These are phyloP conservation scores for Purpureocillium takamizusanense DNA, from an alignment of 2,329 filamentous ascomycete species.

Conservation along the genomic window DNA sequence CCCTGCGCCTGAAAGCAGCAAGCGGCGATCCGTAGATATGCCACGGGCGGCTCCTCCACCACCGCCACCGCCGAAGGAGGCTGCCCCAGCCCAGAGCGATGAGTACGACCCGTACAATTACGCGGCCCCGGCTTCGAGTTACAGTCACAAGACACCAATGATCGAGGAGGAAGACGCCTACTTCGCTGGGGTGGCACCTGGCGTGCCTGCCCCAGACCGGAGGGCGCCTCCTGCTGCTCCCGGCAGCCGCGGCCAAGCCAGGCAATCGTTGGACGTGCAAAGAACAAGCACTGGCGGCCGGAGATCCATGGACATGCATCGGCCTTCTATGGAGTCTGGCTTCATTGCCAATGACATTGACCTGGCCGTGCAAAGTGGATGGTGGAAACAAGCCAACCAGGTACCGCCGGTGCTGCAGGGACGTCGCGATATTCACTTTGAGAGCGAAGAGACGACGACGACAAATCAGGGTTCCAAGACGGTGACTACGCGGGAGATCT, in stretches of 20 bases:
- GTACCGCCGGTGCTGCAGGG: conserved; percentile 76
- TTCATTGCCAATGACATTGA: conserved; percentile 87
- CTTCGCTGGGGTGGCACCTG: conserved; percentile 37
- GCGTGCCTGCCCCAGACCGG: conserved; percentile 35
- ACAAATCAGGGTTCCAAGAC: conserved; percentile 62
- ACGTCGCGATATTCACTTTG: conserved; percentile 73
- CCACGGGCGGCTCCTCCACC: conserved; percentile 64
- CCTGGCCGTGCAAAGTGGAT: conserved; percentile 61
- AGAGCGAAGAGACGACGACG: conserved; percentile 69
- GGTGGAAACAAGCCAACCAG: conserved; percentile 79
- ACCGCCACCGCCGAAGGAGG: conserved; percentile 34
- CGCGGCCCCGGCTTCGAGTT: conserved; percentile 23
- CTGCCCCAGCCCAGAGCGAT: conserved; percentile 40
- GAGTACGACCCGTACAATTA: conserved; percentile 61
- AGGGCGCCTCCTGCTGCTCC: conserved; percentile 32
- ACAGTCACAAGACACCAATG: conserved; percentile 24
- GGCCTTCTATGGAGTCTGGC: conserved; percentile 68
- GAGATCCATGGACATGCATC: conserved; percentile 64
- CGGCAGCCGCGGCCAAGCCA: conserved; percentile 13
- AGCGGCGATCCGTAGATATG: conserved; percentile 58
- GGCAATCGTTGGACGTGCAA: conserved; percentile 25
- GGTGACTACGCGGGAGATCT: conserved; percentile 69
- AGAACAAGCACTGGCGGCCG: conserved; percentile 32
- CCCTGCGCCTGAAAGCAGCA: conserved; percentile 40
- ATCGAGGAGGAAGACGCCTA: conserved; percentile 35